Evolutionary conservation across 768 basidiomycete species (phyloP).

Genomic region (Collybia mongolica): DNA sequence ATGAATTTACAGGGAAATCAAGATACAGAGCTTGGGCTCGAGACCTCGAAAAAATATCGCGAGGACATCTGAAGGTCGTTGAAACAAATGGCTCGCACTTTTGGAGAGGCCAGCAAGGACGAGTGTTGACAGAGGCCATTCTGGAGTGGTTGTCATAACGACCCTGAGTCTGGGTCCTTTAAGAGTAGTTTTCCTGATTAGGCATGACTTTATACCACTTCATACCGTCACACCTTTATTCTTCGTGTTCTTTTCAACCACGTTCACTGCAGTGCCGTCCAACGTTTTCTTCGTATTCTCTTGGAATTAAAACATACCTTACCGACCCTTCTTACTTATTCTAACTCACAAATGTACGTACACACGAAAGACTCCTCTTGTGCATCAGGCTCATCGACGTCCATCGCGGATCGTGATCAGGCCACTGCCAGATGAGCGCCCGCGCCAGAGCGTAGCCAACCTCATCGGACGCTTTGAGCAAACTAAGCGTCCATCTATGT

Average conservation of each 20-base stretch:
- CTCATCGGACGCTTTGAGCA: conserved; percentile 90
- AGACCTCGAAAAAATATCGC: conserved; percentile 27
- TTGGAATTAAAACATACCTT: conserved; percentile 5
- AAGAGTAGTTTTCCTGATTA: conserved; percentile 10
- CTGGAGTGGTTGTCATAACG: conserved; percentile 33
- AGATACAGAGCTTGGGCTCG: conserved; percentile 58
- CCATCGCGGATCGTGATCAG: conserved; percentile 1
- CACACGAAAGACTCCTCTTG: background rate
- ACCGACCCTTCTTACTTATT: conserved; percentile 8
- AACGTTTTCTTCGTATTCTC: conserved; percentile 8
- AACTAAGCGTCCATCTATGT: conserved; percentile 59
- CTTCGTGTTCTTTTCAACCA: conserved; percentile 9
- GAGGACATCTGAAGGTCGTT: conserved; percentile 25
- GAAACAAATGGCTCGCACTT: conserved; percentile 60
- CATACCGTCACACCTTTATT: conserved; percentile 2
- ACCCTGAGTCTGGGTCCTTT: conserved; percentile 6
- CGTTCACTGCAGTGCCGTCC: conserved; percentile 13
- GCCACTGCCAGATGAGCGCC: conserved; percentile 33
- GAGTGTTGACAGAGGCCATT: conserved; percentile 25
- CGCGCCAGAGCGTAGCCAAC: conserved; percentile 84
- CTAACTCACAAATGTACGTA: conserved; percentile 32
- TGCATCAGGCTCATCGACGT: conserved; percentile 7
- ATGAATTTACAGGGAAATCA: conserved; percentile 64
- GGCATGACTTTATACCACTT: conserved; percentile 7
- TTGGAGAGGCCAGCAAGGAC: conserved; percentile 46